A percentile compares a stretch with the other conserved stretches of the same genome.
These are phyloP conservation scores for Cryphonectria carpinicola DNA, from an alignment of 2,329 filamentous ascomycete genomes.

Conservation along the genomic window DNA sequence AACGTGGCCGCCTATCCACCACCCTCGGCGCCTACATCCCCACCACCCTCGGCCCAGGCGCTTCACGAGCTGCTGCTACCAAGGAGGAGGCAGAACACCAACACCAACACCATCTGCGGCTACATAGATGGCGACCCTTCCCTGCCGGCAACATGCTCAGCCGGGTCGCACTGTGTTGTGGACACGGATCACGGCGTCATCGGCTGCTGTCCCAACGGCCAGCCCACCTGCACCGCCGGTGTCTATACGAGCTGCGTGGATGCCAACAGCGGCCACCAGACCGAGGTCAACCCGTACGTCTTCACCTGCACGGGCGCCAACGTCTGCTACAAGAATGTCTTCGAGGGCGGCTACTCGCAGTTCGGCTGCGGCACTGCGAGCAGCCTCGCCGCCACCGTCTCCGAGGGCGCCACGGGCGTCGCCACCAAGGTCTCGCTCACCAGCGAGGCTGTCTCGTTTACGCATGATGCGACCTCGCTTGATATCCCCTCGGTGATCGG, in stretches of 20 bases:
- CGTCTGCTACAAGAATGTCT: conserved; percentile 60
- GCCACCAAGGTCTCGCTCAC: conserved; percentile 42
- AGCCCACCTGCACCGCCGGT: conserved; percentile 54
- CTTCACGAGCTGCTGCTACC: conserved; percentile 40
- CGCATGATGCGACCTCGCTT: conserved; percentile 43
- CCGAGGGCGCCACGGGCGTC: conserved; percentile 49
- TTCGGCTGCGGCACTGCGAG: conserved; percentile 60
- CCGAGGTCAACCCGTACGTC: conserved; percentile 58
- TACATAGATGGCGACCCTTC: conserved; percentile 57
- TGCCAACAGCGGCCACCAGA: conserved; percentile 51
- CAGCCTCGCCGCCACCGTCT: conserved; percentile 52
- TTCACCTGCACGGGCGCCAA: conserved; percentile 56
- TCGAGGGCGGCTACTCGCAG: conserved; percentile 59
- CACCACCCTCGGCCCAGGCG: conserved; percentile 42
- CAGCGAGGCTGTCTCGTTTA: conserved; percentile 47
- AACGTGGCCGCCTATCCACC: conserved; percentile 40
- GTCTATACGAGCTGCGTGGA: conserved; percentile 64
- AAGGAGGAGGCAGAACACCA: conserved; percentile 48
- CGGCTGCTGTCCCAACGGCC: conserved; percentile 59
- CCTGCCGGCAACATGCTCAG: conserved; percentile 60
- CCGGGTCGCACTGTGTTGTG: conserved; percentile 62
- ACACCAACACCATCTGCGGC: conserved; percentile 64
- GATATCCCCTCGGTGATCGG: conserved; percentile 48
- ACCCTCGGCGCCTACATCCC: conserved; percentile 43
- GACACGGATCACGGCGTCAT: conserved; percentile 54